Evolutionary conservation across 192 early-diverging fungal genomes (phyloP), one percentile per base, ranked within the genome.

Genomic region (Mortierella claussenii): DNA sequence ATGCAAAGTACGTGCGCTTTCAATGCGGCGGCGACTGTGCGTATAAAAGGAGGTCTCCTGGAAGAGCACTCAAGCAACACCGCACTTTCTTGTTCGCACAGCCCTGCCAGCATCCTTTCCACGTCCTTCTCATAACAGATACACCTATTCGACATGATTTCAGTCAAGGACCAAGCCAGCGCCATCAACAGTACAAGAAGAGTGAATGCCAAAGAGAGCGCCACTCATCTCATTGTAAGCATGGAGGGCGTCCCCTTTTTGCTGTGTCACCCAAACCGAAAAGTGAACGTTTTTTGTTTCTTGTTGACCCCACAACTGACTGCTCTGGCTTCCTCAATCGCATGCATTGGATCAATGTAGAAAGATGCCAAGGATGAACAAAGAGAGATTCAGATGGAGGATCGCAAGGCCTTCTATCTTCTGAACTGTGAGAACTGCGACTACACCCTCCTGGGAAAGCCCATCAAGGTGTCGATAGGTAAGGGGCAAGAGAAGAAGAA

Each of bases 341-440:
- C n/a, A 23, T 42, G 27, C 21, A 4, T 32, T 54, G 20, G 34
- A 12, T 15, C 32, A 20, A 6, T 21, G 21, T 28, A 76, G 73
- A 65, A 43, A 23, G 65, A 62, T 28, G 52, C 26, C 44, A 76
- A 51, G 49, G 60, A 56, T 33, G 58, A 36, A 2, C 23, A 26
- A 3, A 15, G 50, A 17, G 63, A 62, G 33, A 23, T 76, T 9
- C 56, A 65, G 6, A 59, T 76, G 12, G 54, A 60, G 44, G 73
- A 67, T 24, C 73, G 64, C 46, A 76, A 61, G 53, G 73, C 73
- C 0, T 15, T 76, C 0, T 65, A 76, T 50, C 30, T 76, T 17
- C n/a, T 76, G 45, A 40, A 76, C 33, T 76, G 73, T 23, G 64
- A 76, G 40, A 61, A 76, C 59, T 76, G 73, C 37, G 73, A 55